Evolutionary conservation across 208 protist species (phyloP).

Genomic region (Leishmania braziliensis): DNA sequence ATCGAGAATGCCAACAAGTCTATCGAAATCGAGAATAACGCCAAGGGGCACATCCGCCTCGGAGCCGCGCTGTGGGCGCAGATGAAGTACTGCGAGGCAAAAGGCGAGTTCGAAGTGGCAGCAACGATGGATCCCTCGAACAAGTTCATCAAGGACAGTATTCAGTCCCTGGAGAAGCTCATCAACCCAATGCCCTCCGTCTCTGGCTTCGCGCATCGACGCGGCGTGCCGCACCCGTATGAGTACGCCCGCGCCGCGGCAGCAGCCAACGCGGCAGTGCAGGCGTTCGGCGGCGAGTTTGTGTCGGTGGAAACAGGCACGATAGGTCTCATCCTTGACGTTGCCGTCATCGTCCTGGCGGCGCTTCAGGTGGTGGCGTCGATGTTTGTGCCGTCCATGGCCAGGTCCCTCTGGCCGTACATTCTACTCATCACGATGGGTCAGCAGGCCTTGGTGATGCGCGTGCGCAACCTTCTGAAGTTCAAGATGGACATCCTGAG

Average conservation of each 20-base stretch:
- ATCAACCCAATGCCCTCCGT: slow-evolving; percentile 29
- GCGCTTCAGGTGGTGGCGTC: slow-evolving; percentile 21
- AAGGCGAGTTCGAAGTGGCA: slow-evolving; percentile 56
- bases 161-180: slow-evolving; percentile 38
- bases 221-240: slow-evolving; percentile 39
- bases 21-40: slow-evolving; percentile 61
- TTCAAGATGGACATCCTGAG: slow-evolving; percentile 40
- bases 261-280: slow-evolving; percentile 28
- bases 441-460: slow-evolving; percentile 54
- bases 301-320: slow-evolving; percentile 30
- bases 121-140: slow-evolving; percentile 51
- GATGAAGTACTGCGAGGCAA: slow-evolving; percentile 50
- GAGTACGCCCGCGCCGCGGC: slow-evolving; percentile 39
- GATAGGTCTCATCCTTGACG: slow-evolving; percentile 31
- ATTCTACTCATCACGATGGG: slow-evolving; percentile 43
- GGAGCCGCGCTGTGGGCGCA: slow-evolving; percentile 66
- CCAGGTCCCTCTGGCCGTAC: slow-evolving; percentile 37
- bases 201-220: slow-evolving; percentile 24
- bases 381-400: slow-evolving; percentile 30
- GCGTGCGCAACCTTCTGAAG: slow-evolving; percentile 42
- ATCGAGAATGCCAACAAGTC: slow-evolving; percentile 65
- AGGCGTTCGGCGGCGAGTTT: slow-evolving; percentile 46
- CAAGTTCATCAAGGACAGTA: slow-evolving; percentile 37
- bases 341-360: slow-evolving; percentile 23
- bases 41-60: slow-evolving; percentile 64